These are phyloP conservation scores for Populus euphratica DNA, from an alignment of 345 rosid species.

Conservation along the genomic window DNA sequence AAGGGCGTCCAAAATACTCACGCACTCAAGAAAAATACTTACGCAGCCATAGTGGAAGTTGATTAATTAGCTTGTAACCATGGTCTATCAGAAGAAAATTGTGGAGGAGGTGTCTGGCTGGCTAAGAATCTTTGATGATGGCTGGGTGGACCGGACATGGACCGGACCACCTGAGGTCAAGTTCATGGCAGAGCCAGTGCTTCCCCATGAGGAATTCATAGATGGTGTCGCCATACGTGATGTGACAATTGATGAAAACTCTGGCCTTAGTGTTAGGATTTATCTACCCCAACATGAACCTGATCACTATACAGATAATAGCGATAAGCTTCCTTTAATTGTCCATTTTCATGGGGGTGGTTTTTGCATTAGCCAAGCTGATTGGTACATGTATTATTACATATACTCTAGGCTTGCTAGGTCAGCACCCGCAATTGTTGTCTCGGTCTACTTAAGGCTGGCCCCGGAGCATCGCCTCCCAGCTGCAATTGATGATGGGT, in stretches of 20 bases:
- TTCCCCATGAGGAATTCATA: conserved; percentile 42
- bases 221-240: conserved; percentile 51
- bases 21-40: neutral
- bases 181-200: conserved; percentile 54
- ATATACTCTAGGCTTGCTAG: conserved; percentile 17
- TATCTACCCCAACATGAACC: conserved; percentile 36
- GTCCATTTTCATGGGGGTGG: conserved; percentile 40
- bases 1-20: neutral
- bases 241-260: conserved; percentile 24
- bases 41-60: neutral
- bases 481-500: conserved; percentile 24
- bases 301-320: no score
- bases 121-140: conserved; percentile 53
- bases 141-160: conserved; percentile 62
- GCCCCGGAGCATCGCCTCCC: conserved; percentile 39
- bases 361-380: conserved; percentile 33
- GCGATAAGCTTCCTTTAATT: conserved; percentile 17
- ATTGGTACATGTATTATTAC: conserved; percentile 36
- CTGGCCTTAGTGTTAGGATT: conserved; percentile 42
- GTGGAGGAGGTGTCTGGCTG: conserved; percentile 66
- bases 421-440: conserved; percentile 6
- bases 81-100: conserved; percentile 31
- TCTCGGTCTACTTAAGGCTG: conserved; percentile 26
- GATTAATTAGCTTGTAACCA: neutral
- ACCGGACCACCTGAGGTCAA: conserved; percentile 55